These are phyloP conservation scores for Fusarium tricinctum DNA, from an alignment of 2,329 filamentous ascomycete species.

Conservation along the genomic window DNA sequence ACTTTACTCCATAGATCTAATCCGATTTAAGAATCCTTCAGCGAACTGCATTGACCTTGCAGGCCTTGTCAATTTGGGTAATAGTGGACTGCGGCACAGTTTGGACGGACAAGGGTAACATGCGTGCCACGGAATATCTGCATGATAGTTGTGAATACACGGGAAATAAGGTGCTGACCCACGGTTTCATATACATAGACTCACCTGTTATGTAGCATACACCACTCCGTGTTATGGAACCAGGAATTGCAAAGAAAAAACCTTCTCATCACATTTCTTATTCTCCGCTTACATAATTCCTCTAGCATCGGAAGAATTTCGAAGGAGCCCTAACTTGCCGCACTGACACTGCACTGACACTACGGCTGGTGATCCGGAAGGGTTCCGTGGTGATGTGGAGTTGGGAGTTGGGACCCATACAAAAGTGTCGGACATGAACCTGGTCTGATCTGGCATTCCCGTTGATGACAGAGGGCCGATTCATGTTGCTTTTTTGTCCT, in stretches of 20 bases:
- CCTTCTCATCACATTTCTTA: too few relatives aligned
- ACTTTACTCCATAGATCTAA: conserved; percentile 26
- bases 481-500: background rate
- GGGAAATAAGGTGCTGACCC: too few relatives aligned
- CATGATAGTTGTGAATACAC: too few relatives aligned
- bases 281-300: too few relatives aligned
- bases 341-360: background rate
- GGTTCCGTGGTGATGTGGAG: background rate
- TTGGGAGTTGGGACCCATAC: background rate
- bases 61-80: background rate
- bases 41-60: background rate
- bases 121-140: background rate
- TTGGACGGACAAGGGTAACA: background rate
- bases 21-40: conserved; percentile 28
- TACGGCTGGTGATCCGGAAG: conserved; percentile 6
- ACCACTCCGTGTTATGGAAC: too few relatives aligned
- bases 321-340: background rate
- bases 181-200: too few relatives aligned
- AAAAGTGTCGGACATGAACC: background rate
- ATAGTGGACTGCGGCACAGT: conserved; percentile 14
- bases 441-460: background rate
- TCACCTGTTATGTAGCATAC: too few relatives aligned
- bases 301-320: too few relatives aligned
- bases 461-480: background rate
- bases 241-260: too few relatives aligned